A percentile compares a stretch with the other conserved stretches of the same genome.
Evolutionary conservation across 306 rosid genomes (phyloP).

Genomic region (Fragaria vesca): DNA sequence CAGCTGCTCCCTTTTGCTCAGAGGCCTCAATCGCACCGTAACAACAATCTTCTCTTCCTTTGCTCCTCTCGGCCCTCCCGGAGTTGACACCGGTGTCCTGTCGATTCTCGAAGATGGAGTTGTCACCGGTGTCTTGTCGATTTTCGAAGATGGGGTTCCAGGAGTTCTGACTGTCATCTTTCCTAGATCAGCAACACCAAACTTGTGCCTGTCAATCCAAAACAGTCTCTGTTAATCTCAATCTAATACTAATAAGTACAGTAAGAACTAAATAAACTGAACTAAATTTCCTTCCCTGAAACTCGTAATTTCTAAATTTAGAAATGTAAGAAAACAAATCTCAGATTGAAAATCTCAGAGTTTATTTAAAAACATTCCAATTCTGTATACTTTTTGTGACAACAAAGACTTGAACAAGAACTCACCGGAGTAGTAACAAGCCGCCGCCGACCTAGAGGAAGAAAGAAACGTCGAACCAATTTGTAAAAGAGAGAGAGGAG

Average conservation of each 20-base stretch:
- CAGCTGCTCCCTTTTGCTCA: slow-evolving; percentile 79
- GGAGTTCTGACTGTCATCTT: slow-evolving; percentile 81
- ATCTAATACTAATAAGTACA: not conserved
- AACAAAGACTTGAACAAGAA: not conserved
- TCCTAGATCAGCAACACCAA: slow-evolving; percentile 8
- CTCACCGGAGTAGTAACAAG: slow-evolving; percentile 15
- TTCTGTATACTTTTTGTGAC: not conserved
- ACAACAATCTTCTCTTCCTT: slow-evolving; percentile 97
- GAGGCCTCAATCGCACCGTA: slow-evolving; percentile 87
- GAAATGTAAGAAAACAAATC: not conserved
- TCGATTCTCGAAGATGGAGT: slow-evolving; percentile 85
- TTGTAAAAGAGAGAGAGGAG: slow-evolving; percentile 5
- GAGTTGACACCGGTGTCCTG: slow-evolving; percentile 81
- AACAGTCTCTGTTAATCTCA: not conserved
- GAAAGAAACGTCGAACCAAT: not conserved
- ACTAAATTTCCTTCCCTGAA: not conserved
- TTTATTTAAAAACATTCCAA: not conserved
- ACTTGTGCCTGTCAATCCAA: slow-evolving; percentile 9
- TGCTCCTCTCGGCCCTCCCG: slow-evolving; percentile 65
- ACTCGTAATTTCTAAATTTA: not conserved
- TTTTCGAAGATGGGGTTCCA: slow-evolving; percentile 82
- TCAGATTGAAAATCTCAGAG: not conserved
- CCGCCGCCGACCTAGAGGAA: slow-evolving; percentile 5
- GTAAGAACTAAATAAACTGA: not conserved
- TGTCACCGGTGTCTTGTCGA: slow-evolving; percentile 78